These are phyloP conservation scores for Lycium barbarum DNA, from an alignment of 257 asterid genomes.

Conservation along the genomic window DNA sequence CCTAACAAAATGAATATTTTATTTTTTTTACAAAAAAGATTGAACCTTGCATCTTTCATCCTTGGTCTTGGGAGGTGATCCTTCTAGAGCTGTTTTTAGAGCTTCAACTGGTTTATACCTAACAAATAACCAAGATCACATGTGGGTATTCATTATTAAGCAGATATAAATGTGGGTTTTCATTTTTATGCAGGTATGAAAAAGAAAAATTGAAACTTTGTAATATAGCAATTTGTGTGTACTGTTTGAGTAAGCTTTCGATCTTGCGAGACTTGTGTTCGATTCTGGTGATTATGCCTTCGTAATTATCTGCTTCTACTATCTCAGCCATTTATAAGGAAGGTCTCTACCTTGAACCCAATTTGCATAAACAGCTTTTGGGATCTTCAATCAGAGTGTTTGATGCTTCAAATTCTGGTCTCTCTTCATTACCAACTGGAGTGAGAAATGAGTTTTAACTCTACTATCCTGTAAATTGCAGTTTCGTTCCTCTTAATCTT, in stretches of 20 bases:
- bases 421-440: background rate
- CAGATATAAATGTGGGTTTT: background rate
- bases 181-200: background rate
- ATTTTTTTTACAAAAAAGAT: background rate
- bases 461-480: too few species aligned
- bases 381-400: background rate
- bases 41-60: conserved; percentile 98
- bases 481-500: too few species aligned
- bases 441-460: background rate
- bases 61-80: conserved; percentile 88
- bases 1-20: background rate
- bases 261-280: conserved; percentile 97
- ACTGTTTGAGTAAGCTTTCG: conserved; percentile 98
- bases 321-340: conserved; percentile 54
- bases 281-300: conserved; percentile 88
- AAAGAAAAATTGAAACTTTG: background rate
- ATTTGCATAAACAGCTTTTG: background rate
- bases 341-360: conserved; percentile 22
- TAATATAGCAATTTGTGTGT: background rate
- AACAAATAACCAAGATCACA: conserved; percentile 23
- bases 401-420: background rate
- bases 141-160: background rate
- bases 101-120: conserved; percentile 99
- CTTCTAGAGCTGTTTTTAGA: conserved; percentile 94
- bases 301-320: conserved; percentile 81